Base-by-base conservation (phyloP, 2,329 filamentous ascomycete species). In the Aspergillus sp. region DNA sequence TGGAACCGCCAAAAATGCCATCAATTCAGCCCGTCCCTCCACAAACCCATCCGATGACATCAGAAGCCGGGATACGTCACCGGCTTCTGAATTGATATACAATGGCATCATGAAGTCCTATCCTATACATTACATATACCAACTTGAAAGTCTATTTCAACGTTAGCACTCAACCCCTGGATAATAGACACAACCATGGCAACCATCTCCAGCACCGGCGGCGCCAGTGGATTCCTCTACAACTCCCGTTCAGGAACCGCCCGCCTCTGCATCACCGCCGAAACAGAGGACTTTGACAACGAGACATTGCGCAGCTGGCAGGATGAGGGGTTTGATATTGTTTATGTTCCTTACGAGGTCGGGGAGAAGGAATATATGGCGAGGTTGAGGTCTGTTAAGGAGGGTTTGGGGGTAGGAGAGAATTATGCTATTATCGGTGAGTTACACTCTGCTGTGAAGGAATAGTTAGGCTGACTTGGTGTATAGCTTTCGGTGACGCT, bases 391-490 rank as follows among this genome's bases (percentile, higher is more conserved):
- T 65, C 68, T 15, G 63, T 79, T 32, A 76, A 76, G 45, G 77
- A 81, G 37, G 70, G 72, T 7, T 70, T 83, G 32, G 79, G 81
- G 3, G 68, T 74, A 1, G 73, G 72, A n/a, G 80, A 82, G 60
- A 75, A 77, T 49, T 85, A 82, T 63, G 81, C 76, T 3, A 77
- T 84, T 54, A 74, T 84, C 62, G 80, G 80, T 83, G 72, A 49
- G 64, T 53, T 46, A 30, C 25, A 4, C n/a, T 42, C 10, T 20
- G 7, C 15, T 7, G 17, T 12, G 13, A 19, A 6, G 10, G 15
- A 9, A 2, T 22, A 4, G 7, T 15, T 13, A 10, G 22, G 22
- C 17, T 23, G 17, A n/a, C 5, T 23, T n/a, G n/a, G 7, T 13
- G 7, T 43, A 37, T 53, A 83, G 82, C 82, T 15, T 84, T 79